Conservation (phyloP, 306 rosid genomes). For the Vachellia pachyceras region DNA sequence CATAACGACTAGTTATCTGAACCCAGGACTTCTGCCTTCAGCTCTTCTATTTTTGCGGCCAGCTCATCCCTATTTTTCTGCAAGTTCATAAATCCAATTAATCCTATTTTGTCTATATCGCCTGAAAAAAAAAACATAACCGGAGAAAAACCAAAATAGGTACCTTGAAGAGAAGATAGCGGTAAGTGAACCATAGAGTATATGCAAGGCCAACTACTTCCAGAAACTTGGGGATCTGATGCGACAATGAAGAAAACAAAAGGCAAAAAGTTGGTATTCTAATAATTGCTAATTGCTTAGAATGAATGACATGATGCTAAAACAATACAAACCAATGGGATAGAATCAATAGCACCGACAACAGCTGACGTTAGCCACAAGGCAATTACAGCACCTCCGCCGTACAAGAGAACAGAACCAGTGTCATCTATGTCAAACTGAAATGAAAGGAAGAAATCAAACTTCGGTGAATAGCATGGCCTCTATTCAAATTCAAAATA, state of each 20-base stretch:
- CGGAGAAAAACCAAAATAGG: background rate
- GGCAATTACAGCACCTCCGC: constrained; percentile 53
- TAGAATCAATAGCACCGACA: constrained; percentile 80
- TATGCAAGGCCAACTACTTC: constrained; percentile 88
- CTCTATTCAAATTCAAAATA: background rate
- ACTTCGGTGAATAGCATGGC: background rate
- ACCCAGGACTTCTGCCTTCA: constrained; percentile 77
- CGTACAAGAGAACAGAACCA: constrained; percentile 49
- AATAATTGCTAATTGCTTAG: background rate
- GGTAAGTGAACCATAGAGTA: constrained; percentile 78
- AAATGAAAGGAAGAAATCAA: background rate
- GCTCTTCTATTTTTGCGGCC: constrained; percentile 62
- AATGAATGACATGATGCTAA: background rate
- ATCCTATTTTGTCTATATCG: background rate
- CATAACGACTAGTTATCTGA: constrained; percentile 46
- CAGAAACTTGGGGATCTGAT: constrained; percentile 85
- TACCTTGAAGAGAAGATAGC: constrained; percentile 91
- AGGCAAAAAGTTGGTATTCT: background rate
- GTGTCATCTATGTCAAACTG: constrained; percentile 68
- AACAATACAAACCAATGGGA: constrained; percentile 71
- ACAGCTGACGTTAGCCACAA: constrained; percentile 79
- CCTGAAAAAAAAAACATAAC: background rate
- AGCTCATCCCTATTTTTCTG: constrained; percentile 90
- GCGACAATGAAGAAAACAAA: constrained; percentile 23
- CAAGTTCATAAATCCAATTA: constrained; percentile 27